phyloP scores from a whole-genome alignment of 208 protist genomes.

The Acanthamoeba triangularis region DNA sequence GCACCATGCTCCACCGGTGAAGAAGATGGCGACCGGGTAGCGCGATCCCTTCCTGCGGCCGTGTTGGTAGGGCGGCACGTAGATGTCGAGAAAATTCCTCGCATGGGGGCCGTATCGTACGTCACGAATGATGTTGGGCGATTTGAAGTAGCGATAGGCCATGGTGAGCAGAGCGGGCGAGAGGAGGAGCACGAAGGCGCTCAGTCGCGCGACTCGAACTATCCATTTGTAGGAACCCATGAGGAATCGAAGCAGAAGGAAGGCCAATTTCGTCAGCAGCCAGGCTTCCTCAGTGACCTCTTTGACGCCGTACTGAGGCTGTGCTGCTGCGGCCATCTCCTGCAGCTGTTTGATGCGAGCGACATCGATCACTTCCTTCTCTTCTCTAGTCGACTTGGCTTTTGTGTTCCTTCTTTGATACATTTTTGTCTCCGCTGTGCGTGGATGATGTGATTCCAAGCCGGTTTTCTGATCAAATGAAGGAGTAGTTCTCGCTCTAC shows the following conservation, averaged over 20 bases:
- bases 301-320: slow-evolving; percentile 20
- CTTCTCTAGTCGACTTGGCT: background rate
- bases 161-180: background rate
- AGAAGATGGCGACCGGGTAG: slow-evolving; percentile 59
- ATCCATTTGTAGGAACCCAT: slow-evolving; percentile 1
- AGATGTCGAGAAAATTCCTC: slow-evolving; percentile 60
- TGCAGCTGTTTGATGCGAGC: slow-evolving; percentile 6
- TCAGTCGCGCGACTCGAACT: background rate
- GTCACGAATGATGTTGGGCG: slow-evolving; percentile 29
- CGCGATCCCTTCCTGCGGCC: background rate
- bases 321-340: background rate
- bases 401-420: background rate
- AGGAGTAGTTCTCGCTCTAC: no score
- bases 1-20: slow-evolving; percentile 52
- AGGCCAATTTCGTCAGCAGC: slow-evolving; percentile 26
- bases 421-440: background rate
- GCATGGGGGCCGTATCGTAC: slow-evolving; percentile 23
- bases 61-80: background rate
- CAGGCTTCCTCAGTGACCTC: slow-evolving; percentile 19
- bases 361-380: background rate
- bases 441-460: no score
- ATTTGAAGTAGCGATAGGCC: background rate
- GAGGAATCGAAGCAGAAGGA: slow-evolving; percentile 3
- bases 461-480: no score
- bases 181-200: background rate